phyloP scores from a whole-genome alignment of 305 asterid species.

The Fraxinus baroniana region DNA sequence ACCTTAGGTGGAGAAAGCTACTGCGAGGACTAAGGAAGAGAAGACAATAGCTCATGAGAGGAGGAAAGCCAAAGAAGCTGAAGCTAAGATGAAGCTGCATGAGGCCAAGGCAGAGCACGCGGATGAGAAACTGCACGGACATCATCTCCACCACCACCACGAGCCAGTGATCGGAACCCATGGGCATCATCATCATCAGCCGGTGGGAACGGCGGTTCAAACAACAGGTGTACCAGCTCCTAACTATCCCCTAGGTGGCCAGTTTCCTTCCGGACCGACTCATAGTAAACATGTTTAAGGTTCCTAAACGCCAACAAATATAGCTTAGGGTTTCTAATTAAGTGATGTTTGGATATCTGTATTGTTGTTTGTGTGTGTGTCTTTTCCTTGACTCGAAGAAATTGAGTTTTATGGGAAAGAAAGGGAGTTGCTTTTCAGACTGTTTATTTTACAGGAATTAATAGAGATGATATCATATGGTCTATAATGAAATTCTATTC shows the following conservation, averaged over 20 bases:
- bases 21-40: constrained; percentile 56
- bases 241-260: constrained; percentile 39
- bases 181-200: neutral
- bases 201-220: constrained; percentile 34
- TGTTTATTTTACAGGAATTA: neutral
- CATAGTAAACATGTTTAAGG: constrained; percentile 3
- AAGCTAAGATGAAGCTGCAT: constrained; percentile 79
- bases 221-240: constrained; percentile 26
- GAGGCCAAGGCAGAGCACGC: constrained; percentile 61
- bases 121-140: constrained; percentile 45
- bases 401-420: neutral
- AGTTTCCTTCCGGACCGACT: constrained; percentile 35
- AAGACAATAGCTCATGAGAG: constrained; percentile 54
- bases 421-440: neutral
- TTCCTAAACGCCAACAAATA: neutral
- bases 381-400: neutral
- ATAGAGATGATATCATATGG: no score
- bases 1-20: constrained; percentile 50
- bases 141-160: constrained; percentile 31
- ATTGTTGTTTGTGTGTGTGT: neutral
- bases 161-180: neutral
- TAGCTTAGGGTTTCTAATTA: neutral
- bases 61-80: constrained; percentile 71
- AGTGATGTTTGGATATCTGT: neutral
- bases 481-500: no score